phyloP scores from a whole-genome alignment of 805 yeast genomes.

The Wickerhamiella domercqiae region DNA sequence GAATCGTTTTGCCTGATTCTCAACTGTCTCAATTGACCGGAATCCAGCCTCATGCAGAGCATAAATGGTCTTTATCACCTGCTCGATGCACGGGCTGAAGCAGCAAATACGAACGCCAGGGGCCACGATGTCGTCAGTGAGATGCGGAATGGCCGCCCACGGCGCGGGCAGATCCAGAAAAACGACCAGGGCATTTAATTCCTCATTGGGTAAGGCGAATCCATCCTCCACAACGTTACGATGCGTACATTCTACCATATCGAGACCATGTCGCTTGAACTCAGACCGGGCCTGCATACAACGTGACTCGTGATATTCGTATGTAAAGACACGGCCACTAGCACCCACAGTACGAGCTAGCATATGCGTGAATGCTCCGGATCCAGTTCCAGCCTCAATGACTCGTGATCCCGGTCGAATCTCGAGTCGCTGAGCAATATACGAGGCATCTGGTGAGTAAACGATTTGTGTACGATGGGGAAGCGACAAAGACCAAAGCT shows the following conservation, averaged over 20 bases:
- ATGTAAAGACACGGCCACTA: slow-evolving; percentile 60
- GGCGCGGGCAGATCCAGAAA: slow-evolving; percentile 93
- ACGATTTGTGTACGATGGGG: slow-evolving; percentile 98
- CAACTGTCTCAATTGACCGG: slow-evolving; percentile 82
- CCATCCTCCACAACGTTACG: slow-evolving; percentile 88
- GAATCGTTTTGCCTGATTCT: slow-evolving; percentile 69
- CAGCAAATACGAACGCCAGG: slow-evolving; percentile 64
- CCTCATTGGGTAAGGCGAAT: slow-evolving; percentile 30
- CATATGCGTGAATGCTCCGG: slow-evolving; percentile 90
- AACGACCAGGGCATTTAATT: slow-evolving; percentile 42
- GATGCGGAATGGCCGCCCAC: slow-evolving; percentile 72
- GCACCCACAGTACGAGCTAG: slow-evolving; percentile 56
- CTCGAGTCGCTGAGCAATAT: slow-evolving; percentile 67
- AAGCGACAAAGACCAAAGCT: slow-evolving; percentile 85
- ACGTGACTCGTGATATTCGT: slow-evolving; percentile 81
- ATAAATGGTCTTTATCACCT: slow-evolving; percentile 74
- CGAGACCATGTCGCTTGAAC: slow-evolving; percentile 55
- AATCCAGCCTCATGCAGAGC: slow-evolving; percentile 65
- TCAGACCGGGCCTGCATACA: slow-evolving; percentile 65
- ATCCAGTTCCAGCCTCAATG: slow-evolving; percentile 96
- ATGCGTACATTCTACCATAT: slow-evolving; percentile 57
- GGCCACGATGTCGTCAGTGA: slow-evolving; percentile 18
- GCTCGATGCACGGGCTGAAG: slow-evolving; percentile 96
- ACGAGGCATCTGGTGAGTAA: slow-evolving; percentile 88
- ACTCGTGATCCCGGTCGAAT: slow-evolving; percentile 63